phyloP scores from a whole-genome alignment of 306 rosid genomes.

The Lathyrus aphaca region DNA sequence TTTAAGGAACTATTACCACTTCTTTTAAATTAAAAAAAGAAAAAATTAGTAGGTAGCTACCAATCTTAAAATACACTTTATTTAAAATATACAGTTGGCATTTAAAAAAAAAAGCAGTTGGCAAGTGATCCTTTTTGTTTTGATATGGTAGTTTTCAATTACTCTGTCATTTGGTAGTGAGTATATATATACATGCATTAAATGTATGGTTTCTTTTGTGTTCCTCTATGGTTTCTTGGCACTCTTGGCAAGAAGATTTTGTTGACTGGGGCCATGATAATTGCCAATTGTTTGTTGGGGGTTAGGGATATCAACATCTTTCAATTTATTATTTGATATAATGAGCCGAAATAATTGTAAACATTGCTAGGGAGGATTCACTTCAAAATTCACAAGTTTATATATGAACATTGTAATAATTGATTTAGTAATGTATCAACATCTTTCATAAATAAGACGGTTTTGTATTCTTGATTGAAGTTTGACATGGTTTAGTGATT shows the following conservation, averaged over 20 bases:
- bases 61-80: slow-evolving; percentile 26
- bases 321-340: background rate
- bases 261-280: slow-evolving; percentile 16
- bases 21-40: too few species aligned
- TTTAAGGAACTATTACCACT: too few species aligned
- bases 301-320: slow-evolving; percentile 26
- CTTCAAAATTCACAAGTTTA: slow-evolving; percentile 1
- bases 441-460: background rate
- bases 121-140: slow-evolving; percentile 34
- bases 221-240: slow-evolving; percentile 22
- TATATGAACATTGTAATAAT: slow-evolving; percentile 7
- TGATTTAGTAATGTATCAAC: background rate
- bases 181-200: slow-evolving; percentile 28
- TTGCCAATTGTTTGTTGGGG: slow-evolving; percentile 1
- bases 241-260: slow-evolving; percentile 2
- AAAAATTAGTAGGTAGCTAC: slow-evolving; percentile 12
- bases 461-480: background rate
- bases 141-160: slow-evolving; percentile 40
- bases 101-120: slow-evolving; percentile 25
- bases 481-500: background rate
- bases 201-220: slow-evolving; percentile 30
- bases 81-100: background rate
- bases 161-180: slow-evolving; percentile 27
- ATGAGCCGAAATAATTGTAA: background rate
- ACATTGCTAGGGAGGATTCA: slow-evolving; percentile 2